Evolutionary conservation across 495 filamentous ascomycete genomes (phyloP).

Genomic region (Penicillium flavigenum): DNA sequence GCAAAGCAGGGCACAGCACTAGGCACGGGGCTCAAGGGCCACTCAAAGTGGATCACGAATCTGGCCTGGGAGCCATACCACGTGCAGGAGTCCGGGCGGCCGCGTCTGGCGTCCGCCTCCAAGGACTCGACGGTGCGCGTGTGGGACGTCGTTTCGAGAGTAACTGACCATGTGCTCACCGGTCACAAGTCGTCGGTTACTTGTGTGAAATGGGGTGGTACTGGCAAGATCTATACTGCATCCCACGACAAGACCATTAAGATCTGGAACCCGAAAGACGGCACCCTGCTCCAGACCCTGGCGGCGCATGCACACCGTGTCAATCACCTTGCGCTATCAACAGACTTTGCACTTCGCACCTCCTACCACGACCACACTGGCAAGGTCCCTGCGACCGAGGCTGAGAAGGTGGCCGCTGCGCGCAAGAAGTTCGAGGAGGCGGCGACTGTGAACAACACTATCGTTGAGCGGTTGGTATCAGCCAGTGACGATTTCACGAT

Average conservation of each 20-base stretch:
- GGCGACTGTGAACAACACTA: constrained; percentile 72
- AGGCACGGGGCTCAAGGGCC: constrained; percentile 79
- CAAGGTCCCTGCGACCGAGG: constrained; percentile 62
- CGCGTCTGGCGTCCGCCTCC: constrained; percentile 80
- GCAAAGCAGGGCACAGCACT: constrained; percentile 74
- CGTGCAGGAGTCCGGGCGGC: constrained; percentile 67
- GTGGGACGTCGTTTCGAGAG: constrained; percentile 78
- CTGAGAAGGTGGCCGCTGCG: constrained; percentile 73
- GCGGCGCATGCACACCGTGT: constrained; percentile 89
- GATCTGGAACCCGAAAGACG: constrained; percentile 80
- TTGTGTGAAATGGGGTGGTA: constrained; percentile 94
- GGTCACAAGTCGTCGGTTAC: constrained; percentile 87
- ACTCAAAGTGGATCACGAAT: constrained; percentile 86
- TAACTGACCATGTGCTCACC: constrained; percentile 76
- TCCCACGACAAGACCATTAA: constrained; percentile 95
- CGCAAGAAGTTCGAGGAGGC: constrained; percentile 85
- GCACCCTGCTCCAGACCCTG: constrained; percentile 75
- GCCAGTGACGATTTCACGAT: constrained; percentile 96
- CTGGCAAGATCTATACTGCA: constrained; percentile 77
- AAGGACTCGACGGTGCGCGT: constrained; percentile 89
- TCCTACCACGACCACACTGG: constrained; percentile 84
- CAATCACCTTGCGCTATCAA: constrained; percentile 93
- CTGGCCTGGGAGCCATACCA: constrained; percentile 96
- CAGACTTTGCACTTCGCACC: constrained; percentile 85
- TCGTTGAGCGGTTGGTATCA: constrained; percentile 83